A percentile compares a stretch with the other conserved stretches of the same genome.
Conservation (phyloP, 805 yeast species). For the Lipomyces oligophaga region DNA sequence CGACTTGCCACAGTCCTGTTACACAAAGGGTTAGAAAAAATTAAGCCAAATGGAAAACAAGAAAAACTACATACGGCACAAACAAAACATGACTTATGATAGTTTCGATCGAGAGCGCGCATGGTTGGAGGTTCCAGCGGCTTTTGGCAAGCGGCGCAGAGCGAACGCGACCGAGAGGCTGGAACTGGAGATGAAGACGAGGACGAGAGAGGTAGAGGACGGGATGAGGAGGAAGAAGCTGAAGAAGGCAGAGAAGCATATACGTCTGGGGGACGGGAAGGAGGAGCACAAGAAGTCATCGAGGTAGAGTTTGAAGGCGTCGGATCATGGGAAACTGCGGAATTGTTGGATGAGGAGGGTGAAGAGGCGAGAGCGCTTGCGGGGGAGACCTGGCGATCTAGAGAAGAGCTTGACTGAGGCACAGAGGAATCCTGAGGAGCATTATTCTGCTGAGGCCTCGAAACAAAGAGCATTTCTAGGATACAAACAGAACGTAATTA, state of each 20-base stretch:
- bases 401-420: constrained; percentile 3
- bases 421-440: constrained; percentile 1
- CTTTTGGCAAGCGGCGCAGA: constrained; percentile 19
- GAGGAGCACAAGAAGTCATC: too few relatives aligned
- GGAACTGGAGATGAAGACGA: not conserved
- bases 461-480: too few relatives aligned
- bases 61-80: constrained; percentile 22
- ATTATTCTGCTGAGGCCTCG: too few relatives aligned
- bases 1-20: constrained; percentile 65
- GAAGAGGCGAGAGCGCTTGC: constrained; percentile 4
- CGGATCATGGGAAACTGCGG: too few relatives aligned
- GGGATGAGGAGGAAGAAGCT: not conserved
- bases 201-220: not conserved
- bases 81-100: constrained; percentile 26
- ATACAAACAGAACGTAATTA: not conserved
- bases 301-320: too few relatives aligned
- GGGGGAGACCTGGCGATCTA: not conserved
- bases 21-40: not conserved
- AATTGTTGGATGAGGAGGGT: not conserved
- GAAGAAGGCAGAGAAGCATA: too few relatives aligned
- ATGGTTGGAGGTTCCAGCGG: constrained; percentile 19
- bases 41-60: constrained; percentile 2
- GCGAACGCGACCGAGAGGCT: not conserved
- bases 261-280: too few relatives aligned
- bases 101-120: constrained; percentile 21